These are phyloP conservation scores for Thelonectria blattea DNA, from an alignment of 2,329 filamentous ascomycete species.

Conservation along the genomic window DNA sequence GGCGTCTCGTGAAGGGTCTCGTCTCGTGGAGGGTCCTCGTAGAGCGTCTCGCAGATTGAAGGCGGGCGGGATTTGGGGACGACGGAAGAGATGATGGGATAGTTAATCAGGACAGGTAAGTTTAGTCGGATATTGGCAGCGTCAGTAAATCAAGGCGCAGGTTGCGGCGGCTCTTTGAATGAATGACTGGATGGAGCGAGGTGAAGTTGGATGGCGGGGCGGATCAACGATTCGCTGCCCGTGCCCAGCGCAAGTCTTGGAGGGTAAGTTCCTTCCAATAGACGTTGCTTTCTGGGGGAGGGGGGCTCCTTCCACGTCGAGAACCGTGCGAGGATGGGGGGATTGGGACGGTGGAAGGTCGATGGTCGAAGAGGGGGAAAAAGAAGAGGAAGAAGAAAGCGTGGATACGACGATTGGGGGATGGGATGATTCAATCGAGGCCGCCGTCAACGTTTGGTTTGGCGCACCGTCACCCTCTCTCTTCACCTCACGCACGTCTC, in stretches of 20 bases:
- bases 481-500: background rate
- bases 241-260: slow-evolving; percentile 12
- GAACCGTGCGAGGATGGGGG: background rate
- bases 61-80: background rate
- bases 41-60: background rate
- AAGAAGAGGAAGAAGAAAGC: background rate
- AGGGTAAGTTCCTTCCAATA: background rate
- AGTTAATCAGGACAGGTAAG: background rate
- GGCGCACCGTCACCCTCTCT: too few relatives aligned
- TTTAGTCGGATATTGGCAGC: background rate
- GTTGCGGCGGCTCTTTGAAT: slow-evolving; percentile 27
- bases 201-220: slow-evolving; percentile 19
- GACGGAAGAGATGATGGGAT: background rate
- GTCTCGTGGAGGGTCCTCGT: too few relatives aligned
- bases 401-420: background rate
- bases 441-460: background rate
- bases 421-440: background rate
- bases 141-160: slow-evolving; percentile 20
- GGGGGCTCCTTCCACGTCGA: background rate
- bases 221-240: slow-evolving; percentile 37
- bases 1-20: background rate
- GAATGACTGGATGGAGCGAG: background rate
- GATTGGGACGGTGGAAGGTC: background rate
- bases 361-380: background rate
- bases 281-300: background rate